These are phyloP conservation scores for Malbranchea cinnamomea DNA, from an alignment of 2,329 filamentous ascomycete species.

Conservation along the genomic window DNA sequence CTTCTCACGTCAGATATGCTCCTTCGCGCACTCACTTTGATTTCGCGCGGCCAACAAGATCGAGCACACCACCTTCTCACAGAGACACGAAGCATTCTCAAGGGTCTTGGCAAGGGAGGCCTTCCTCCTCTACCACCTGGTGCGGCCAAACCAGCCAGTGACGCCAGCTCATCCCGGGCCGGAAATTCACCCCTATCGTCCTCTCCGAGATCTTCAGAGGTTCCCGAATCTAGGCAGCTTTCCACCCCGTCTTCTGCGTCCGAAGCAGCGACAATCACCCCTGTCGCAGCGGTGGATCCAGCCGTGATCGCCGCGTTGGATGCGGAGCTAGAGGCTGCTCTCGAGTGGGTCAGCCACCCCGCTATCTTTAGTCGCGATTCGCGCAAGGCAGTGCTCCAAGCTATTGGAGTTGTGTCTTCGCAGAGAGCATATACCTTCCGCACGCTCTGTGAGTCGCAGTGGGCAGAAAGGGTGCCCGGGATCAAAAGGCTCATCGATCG, in stretches of 20 bases:
- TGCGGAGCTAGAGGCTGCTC: constrained; percentile 70
- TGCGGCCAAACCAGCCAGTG: constrained; percentile 20
- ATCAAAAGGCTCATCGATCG: constrained; percentile 68
- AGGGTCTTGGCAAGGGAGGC: constrained; percentile 88
- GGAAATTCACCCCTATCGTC: constrained; percentile 21
- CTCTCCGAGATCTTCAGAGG: constrained; percentile 24
- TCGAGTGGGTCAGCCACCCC: constrained; percentile 97
- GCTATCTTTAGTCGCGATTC: constrained; percentile 89
- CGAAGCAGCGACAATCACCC: constrained; percentile 35
- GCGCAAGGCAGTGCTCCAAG: constrained; percentile 87
- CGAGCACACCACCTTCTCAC: constrained; percentile 81
- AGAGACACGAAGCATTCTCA: constrained; percentile 88
- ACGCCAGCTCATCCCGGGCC: constrained; percentile 16
- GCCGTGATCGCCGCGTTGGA: constrained; percentile 75
- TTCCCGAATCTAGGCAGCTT: constrained; percentile 17
- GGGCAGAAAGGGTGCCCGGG: constrained; percentile 69
- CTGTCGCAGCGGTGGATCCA: constrained; percentile 62
- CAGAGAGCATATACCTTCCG: constrained; percentile 90
- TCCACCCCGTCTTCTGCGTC: constrained; percentile 17
- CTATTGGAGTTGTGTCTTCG: constrained; percentile 90
- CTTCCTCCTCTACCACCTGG: constrained; percentile 66
- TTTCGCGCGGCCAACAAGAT: constrained; percentile 83
- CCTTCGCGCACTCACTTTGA: constrained; percentile 75
- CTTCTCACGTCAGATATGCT: constrained; percentile 96
- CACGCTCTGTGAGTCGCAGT: constrained; percentile 74